Percentiles rank a stretch among this genome's conserved stretches.
Conservation (phyloP, 352 stramenopile genomes). For the Globisporangium middletonii region DNA sequence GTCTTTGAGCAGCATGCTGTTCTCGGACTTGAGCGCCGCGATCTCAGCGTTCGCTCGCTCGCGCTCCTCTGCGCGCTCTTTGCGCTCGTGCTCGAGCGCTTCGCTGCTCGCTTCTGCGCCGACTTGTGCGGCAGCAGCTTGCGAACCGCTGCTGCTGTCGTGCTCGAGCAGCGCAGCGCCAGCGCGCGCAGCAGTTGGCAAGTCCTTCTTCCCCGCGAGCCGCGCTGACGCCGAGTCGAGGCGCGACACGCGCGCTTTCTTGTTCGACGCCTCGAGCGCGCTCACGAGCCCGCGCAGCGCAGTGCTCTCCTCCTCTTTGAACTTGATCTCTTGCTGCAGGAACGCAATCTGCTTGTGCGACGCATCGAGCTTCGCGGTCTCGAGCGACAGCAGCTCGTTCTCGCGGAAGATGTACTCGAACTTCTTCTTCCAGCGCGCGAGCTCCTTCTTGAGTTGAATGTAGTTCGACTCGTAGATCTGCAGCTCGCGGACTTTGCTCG, state of each 20-base stretch:
- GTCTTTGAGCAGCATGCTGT: conserved; percentile 67
- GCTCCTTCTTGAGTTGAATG: conserved; percentile 69
- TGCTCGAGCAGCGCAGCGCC: conserved; percentile 26
- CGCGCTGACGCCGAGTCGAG: conserved; percentile 37
- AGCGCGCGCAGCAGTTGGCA: conserved; percentile 17
- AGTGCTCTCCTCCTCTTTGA: conserved; percentile 76
- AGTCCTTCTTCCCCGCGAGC: conserved; percentile 17
- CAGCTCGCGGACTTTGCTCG: conserved; percentile 72
- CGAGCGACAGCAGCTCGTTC: conserved; percentile 78
- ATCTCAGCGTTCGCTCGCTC: conserved; percentile 46
- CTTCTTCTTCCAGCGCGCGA: conserved; percentile 81
- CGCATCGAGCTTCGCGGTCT: conserved; percentile 80
- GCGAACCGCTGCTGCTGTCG: conserved; percentile 16
- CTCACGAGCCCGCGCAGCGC: conserved; percentile 68
- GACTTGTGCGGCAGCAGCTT: not conserved
- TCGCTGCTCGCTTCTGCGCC: conserved; percentile 15
- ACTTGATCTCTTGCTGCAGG: conserved; percentile 81
- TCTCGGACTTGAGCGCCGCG: conserved; percentile 59
- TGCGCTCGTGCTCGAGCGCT: conserved; percentile 33
- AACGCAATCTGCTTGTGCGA: conserved; percentile 81
- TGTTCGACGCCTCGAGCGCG: conserved; percentile 71
- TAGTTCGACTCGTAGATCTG: conserved; percentile 82
- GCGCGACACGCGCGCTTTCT: conserved; percentile 68
- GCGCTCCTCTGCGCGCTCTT: conserved; percentile 33
- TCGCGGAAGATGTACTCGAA: conserved; percentile 85